Evolutionary conservation across 2,329 filamentous ascomycete species (phyloP), one percentile per base, ranked within the genome.

Genomic region (Ilyonectria destructans): DNA sequence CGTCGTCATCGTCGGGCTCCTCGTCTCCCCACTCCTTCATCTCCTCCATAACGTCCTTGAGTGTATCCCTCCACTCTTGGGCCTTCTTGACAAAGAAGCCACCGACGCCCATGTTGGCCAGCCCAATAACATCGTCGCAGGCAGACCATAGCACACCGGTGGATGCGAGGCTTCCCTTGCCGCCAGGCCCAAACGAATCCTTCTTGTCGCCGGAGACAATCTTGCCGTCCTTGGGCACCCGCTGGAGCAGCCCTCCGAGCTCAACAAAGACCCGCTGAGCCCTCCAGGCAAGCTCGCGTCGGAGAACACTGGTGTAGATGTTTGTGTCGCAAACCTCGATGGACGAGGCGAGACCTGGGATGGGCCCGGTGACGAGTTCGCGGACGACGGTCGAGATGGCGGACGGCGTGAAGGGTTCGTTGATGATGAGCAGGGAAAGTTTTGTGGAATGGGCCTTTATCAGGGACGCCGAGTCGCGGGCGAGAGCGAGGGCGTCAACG

Each of bases 1-100:
- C 85, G 0, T 87, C 84, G 15, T 87, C 86, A 2, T 90, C 90
- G 1, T 89, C 88, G 0, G 88, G 86, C 10, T 89, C 87, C 74
- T 94, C 92, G 1, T 94, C 92, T 21, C 91, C 90, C 94, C 95
- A 98, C 74, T 96, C 94, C 78, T 94, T 93, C 71, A 98, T 80
- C 82, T 98, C 96, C 69, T 93, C 89, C 73, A 97, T 88, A 0
- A 94, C 92, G 82, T 98, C 96, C 74, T 93, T 89, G 26, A 98
- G 83, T 2, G 92, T 89, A 63, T 93, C 93, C 46, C 90, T 85
- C 81, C 92, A 93, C 78, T 95, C 87, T 73, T 93, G 89, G 2
- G 92, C 92, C 77, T 92, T 95, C 72, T 87, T 85, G 0, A 92
- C 86, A 54, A 96, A 86, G 65, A 95, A 84, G 0, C 92, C 93